Base-by-base conservation (phyloP, 192 early-diverging fungal species). In the Umbelopsis sp. region DNA sequence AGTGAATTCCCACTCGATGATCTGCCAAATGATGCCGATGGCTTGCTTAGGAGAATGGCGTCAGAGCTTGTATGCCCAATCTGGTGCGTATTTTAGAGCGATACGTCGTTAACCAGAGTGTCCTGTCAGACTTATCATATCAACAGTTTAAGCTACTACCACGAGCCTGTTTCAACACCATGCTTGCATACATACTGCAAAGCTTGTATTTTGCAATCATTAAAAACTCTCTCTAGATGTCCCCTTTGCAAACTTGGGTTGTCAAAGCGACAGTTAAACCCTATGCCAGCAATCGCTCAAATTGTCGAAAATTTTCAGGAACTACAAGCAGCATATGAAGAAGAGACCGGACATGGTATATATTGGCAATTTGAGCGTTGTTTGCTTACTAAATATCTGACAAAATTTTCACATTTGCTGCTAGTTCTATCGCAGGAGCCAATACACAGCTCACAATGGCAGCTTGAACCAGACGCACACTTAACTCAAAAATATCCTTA, bases 131-230 rank as follows among this genome's bases (percentile, higher is more conserved):
- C 34, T 43, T 20, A 41, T 14, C 43, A 43, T 67, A 11, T 8
- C 20, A 7, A 12, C 26, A 34, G 22, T 17, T 5, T 69, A 25
- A 34, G 47, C 16, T 38, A 41, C 1, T 69, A 52, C n/a, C 16
- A 38, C 8, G 68, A 53, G 14, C 47, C 68, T 53, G 38, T 51
- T 4, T 41, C 49, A n/a, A 51, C 50, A 22, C 68, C 68, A 21
- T 69, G 68, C 9, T 11, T 34, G 20, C 68, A 69, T 36, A 53
- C 50, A 8, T 69, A 52, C 36, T 69, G 68, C 50, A 69, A 53
- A 9, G 47, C 44, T 8, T 69, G 68, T 36, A 69, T 69, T 38
- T 16, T 69, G n/a, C 29, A 38, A 20, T 62, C 56, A 34, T 31
- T 62, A 29, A 31, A 29, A 17, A 34, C 17, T 17, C 12, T 34